These are phyloP conservation scores for Pseudocercospora crystallina DNA, from an alignment of 2,329 filamentous ascomycete species.

Conservation along the genomic window DNA sequence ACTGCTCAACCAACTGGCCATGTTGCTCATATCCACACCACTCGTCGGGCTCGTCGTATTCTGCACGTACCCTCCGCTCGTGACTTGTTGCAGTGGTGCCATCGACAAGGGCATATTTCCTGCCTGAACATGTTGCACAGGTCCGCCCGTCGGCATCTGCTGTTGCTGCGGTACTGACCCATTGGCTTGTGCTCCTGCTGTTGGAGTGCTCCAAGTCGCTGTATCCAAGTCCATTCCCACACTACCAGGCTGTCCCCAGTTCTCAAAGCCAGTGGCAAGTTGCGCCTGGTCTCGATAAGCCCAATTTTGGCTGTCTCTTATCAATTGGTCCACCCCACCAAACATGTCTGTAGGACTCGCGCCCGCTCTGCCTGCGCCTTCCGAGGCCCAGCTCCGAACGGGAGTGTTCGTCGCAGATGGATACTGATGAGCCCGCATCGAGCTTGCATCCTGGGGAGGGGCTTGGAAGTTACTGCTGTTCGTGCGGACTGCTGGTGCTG, in stretches of 20 bases:
- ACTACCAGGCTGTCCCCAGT: conserved; percentile 48
- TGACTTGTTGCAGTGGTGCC: neutral
- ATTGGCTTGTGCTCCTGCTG: neutral
- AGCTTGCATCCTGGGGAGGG: conserved; percentile 25
- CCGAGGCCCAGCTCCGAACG: conserved; percentile 7
- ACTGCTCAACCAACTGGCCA: conserved; percentile 29
- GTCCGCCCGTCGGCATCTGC: neutral
- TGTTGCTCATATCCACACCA: conserved; percentile 8
- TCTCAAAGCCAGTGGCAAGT: conserved; percentile 61
- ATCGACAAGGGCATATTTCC: conserved; percentile 1
- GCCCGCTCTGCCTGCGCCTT: conserved; percentile 26
- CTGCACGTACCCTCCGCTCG: neutral
- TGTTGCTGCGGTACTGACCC: conserved; percentile 1
- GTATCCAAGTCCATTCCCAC: conserved; percentile 20
- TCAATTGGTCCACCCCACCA: conserved; percentile 59
- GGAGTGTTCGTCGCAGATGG: conserved; percentile 24
- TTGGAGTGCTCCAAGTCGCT: conserved; percentile 14
- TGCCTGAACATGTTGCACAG: neutral
- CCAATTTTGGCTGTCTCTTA: conserved; percentile 65
- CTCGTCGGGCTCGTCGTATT: conserved; percentile 2
- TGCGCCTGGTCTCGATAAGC: conserved; percentile 60
- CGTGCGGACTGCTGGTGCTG: conserved; percentile 10
- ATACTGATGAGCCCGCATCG: conserved; percentile 27
- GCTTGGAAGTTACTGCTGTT: conserved; percentile 19
- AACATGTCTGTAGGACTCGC: conserved; percentile 55